Evolutionary conservation across 83 land plant genomes (phyloP).

Genomic region (Diphasiastrum complanatum): DNA sequence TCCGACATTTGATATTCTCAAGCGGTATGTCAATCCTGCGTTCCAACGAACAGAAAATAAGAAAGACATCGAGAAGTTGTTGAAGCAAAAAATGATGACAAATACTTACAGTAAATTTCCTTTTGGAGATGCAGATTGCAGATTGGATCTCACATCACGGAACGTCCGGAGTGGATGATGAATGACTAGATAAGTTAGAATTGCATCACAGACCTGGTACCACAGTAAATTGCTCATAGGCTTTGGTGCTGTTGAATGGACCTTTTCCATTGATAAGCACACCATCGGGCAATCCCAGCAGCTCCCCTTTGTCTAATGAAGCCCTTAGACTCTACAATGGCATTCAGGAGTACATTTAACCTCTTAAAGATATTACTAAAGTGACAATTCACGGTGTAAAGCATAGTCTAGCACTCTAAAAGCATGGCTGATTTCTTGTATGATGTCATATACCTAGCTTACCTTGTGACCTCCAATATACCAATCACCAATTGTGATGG

Average conservation of each 20-base stretch:
- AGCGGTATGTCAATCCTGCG: slow-evolving; percentile 72
- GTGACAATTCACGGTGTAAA: too few relatives aligned
- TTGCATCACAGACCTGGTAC: slow-evolving; percentile 49
- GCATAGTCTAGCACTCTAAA: slow-evolving; percentile 1
- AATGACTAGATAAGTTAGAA: too few relatives aligned
- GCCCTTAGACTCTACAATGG: slow-evolving; percentile 50
- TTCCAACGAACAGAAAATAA: slow-evolving; percentile 7
- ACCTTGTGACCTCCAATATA: slow-evolving; percentile 54
- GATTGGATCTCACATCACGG: too few relatives aligned
- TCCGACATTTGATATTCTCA: slow-evolving; percentile 79
- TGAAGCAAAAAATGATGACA: too few relatives aligned
- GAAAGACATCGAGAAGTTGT: not conserved
- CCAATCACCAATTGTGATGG: slow-evolving; percentile 64
- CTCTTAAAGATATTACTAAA: too few relatives aligned
- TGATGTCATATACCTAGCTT: slow-evolving; percentile 2
- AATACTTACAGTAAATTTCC: too few relatives aligned
- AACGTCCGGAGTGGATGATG: too few relatives aligned
- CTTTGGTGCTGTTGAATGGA: slow-evolving; percentile 46
- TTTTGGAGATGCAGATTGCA: too few relatives aligned
- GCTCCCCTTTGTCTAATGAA: slow-evolving; percentile 48
- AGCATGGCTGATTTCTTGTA: too few relatives aligned
- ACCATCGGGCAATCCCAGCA: slow-evolving; percentile 65
- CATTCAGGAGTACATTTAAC: too few relatives aligned
- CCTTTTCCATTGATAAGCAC: slow-evolving; percentile 67
- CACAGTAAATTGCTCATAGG: slow-evolving; percentile 41